Conservation (phyloP, 1,284 basidiomycete genomes). For the Grifola frondosa region DNA sequence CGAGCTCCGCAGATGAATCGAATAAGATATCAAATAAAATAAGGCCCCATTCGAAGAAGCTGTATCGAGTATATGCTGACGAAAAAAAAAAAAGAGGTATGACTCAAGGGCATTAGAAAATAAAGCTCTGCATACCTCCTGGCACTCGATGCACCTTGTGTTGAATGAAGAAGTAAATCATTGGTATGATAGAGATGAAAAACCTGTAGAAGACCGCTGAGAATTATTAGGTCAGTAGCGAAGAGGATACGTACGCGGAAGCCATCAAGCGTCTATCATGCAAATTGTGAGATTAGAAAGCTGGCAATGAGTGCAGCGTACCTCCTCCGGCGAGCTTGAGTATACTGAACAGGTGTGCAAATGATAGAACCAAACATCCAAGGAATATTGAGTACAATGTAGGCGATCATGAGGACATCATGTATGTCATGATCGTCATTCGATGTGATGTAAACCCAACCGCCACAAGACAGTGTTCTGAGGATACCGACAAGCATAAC, state of each 20-base stretch:
- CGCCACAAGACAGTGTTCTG: constrained; percentile 83
- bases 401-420: constrained; percentile 87
- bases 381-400: constrained; percentile 77
- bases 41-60: constrained; percentile 86
- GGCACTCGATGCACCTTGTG: constrained; percentile 80
- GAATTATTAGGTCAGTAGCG: not conserved
- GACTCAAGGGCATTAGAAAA: not conserved
- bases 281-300: not conserved
- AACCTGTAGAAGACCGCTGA: constrained; percentile 46
- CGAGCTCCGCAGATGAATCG: constrained; percentile 66
- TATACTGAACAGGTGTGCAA: constrained; percentile 47
- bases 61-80: constrained; percentile 81
- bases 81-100: not conserved
- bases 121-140: constrained; percentile 65
- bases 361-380: constrained; percentile 83
- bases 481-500: constrained; percentile 68
- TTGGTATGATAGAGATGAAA: constrained; percentile 66
- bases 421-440: constrained; percentile 80
- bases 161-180: constrained; percentile 83
- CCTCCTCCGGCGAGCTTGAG: constrained; percentile 49
- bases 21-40: constrained; percentile 80
- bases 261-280: constrained; percentile 50
- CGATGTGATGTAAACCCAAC: constrained; percentile 92
- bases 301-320: constrained; percentile 28
- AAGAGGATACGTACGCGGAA: constrained; percentile 39